Percentiles rank a stretch among this genome's conserved stretches.
Conservation (phyloP, 179 eudicot species). For the Amaranthus tricolor region DNA sequence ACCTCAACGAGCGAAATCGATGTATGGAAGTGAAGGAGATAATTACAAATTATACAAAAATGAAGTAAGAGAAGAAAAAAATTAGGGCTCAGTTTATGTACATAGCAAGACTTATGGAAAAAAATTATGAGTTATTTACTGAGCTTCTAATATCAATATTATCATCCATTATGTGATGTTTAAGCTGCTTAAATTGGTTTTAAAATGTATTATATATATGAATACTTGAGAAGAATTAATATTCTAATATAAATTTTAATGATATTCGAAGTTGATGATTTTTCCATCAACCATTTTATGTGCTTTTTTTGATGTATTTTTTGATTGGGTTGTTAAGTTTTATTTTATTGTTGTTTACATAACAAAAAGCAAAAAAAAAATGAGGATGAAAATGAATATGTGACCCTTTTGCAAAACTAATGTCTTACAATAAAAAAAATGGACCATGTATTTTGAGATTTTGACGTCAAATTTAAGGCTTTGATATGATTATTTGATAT, state of each 20-base stretch:
- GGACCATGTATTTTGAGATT: too few relatives aligned
- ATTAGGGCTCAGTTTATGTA: slow-evolving; percentile 32
- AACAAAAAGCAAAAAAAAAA: too few relatives aligned
- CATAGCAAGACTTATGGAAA: slow-evolving; percentile 25
- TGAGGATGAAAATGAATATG: too few relatives aligned
- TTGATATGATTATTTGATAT: too few relatives aligned
- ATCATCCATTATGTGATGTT: slow-evolving; percentile 5
- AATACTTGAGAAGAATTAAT: neutral
- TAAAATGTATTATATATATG: slow-evolving; percentile 12
- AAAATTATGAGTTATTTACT: neutral
- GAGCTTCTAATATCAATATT: slow-evolving; percentile 6
- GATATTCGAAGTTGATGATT: slow-evolving; percentile 12
- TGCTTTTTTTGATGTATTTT: neutral
- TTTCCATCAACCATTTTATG: neutral
- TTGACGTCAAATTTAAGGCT: too few relatives aligned
- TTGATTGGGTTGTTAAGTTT: neutral
- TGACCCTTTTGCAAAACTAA: too few relatives aligned
- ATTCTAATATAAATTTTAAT: slow-evolving; percentile 3
- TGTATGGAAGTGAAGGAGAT: slow-evolving; percentile 40
- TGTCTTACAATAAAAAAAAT: too few relatives aligned
- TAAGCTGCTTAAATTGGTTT: neutral
- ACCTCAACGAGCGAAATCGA: slow-evolving; percentile 41
- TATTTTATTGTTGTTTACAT: neutral
- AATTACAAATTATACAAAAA: slow-evolving; percentile 6
- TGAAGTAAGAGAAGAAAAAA: slow-evolving; percentile 1